These are phyloP conservation scores for Coleophoma crateriformis DNA, from an alignment of 2,329 filamentous ascomycete genomes.

Conservation along the genomic window DNA sequence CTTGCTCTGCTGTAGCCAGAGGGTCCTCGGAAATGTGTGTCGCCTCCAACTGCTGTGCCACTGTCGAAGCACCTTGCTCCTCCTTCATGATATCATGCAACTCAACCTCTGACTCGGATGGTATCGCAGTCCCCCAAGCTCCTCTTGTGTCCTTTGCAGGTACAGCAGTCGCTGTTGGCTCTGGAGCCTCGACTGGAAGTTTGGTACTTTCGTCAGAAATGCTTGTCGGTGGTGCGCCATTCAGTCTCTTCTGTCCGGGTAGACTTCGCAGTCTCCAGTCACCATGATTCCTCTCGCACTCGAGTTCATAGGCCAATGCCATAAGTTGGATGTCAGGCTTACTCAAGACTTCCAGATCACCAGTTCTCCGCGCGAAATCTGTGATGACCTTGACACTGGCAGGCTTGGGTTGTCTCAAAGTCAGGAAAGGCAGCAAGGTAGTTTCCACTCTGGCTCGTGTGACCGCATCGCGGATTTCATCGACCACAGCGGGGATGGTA, in stretches of 20 bases:
- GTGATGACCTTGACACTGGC: slow-evolving; percentile 75
- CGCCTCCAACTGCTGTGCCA: not conserved
- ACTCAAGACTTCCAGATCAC: slow-evolving; percentile 83
- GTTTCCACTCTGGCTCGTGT: slow-evolving; percentile 80
- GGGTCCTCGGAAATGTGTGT: not conserved
- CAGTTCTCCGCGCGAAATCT: slow-evolving; percentile 83
- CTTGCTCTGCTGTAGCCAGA: slow-evolving; percentile 1
- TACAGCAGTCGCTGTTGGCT: not conserved
- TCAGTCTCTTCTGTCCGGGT: slow-evolving; percentile 74
- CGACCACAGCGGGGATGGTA: slow-evolving; percentile 79
- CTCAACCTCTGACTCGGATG: slow-evolving; percentile 14
- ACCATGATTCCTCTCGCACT: slow-evolving; percentile 84
- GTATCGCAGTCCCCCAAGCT: slow-evolving; percentile 18
- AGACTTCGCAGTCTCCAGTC: slow-evolving; percentile 77
- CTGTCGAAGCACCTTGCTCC: slow-evolving; percentile 12
- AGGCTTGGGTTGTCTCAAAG: slow-evolving; percentile 65
- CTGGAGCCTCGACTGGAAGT: slow-evolving; percentile 6
- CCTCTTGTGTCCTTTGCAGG: slow-evolving; percentile 15
- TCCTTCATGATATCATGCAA: slow-evolving; percentile 15
- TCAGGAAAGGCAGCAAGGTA: slow-evolving; percentile 79
- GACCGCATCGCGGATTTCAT: slow-evolving; percentile 80
- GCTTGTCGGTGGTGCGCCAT: slow-evolving; percentile 49
- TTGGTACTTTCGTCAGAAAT: slow-evolving; percentile 21
- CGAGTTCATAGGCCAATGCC: slow-evolving; percentile 89
- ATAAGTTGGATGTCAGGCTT: slow-evolving; percentile 84